Evolutionary conservation across 371 early-diverging fungal species (phyloP), one percentile per base, ranked within the genome.

Genomic region (Mortierella sp.): DNA sequence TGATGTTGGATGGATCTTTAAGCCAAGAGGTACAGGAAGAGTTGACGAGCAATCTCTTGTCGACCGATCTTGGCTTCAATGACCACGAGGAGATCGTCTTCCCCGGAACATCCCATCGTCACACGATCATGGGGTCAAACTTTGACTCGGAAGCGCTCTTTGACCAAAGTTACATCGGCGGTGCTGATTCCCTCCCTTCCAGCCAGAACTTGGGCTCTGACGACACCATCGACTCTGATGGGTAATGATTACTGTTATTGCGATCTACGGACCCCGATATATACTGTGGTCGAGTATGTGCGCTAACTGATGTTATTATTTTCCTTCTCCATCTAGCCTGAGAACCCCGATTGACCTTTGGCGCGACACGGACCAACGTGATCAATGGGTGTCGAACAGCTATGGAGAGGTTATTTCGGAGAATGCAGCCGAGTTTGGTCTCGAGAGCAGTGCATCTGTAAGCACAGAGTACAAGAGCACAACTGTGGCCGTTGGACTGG

Each of bases 1-100:
- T 82, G 72, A 85, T 85, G 86, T 75, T 85, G 74, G 75, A 79
- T 48, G 82, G 82, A n/a, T 79, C 82, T 4, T 78, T 79, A 11
- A 81, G 79, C 35, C 81, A 81, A 56, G 78, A 78, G 3, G 8
- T 24, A n/a, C 75, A 58, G 32, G 46, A 54, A 3, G 75, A 78
- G 24, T 16, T 75, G 7, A 6, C 58, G 12, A 63, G 35, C 29
- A 41, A 72, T 65, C 51, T 83, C 18, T 70, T 74, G 16, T 72
- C 80, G 5, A 68, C 68, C 27, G 76, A 79, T 16, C 68, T 49
- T 27, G 73, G 43, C 2, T 27, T 75, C 65, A 55, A 83, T 4
- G 75, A 83, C n/a, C 65, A 74, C 27, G 55, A 72, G 8, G n/a
- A 10, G 12, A 41, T 70, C 1, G 43, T 54, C 8, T 83, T 76